phyloP scores from a whole-genome alignment of 208 protist genomes.

The Naegleria lovaniensis region DNA sequence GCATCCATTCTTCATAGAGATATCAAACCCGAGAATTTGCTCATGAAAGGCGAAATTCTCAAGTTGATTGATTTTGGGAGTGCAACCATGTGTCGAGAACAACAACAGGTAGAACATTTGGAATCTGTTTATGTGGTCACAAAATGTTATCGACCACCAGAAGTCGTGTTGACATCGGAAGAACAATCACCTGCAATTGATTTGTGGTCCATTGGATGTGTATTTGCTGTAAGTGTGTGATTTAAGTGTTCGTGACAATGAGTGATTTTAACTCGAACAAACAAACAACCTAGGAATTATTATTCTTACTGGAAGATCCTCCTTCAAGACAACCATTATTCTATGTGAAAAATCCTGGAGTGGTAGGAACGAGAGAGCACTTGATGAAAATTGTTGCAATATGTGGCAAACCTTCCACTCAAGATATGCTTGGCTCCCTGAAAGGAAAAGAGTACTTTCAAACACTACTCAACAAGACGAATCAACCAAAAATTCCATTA shows the following conservation, averaged over 20 bases:
- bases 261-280: too few species aligned
- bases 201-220: constrained; percentile 81
- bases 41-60: constrained; percentile 56
- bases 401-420: not conserved
- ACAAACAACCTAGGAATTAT: not conserved
- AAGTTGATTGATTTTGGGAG: not conserved
- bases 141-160: constrained; percentile 96
- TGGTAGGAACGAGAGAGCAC: not conserved
- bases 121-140: constrained; percentile 82
- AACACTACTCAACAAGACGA: not conserved
- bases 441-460: not conserved
- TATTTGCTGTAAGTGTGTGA: constrained; percentile 68
- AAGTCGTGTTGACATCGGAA: constrained; percentile 81
- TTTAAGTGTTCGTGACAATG: too few species aligned
- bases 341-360: not conserved
- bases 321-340: not conserved
- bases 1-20: constrained; percentile 37
- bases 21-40: constrained; percentile 81
- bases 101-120: not conserved
- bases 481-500: not conserved
- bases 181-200: constrained; percentile 52
- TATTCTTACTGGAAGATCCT: not conserved
- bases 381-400: not conserved
- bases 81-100: not conserved
- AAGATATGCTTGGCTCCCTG: not conserved